These are phyloP conservation scores for Paspalum vaginatum DNA, from an alignment of 176 grass and related monocot species.

Conservation along the genomic window DNA sequence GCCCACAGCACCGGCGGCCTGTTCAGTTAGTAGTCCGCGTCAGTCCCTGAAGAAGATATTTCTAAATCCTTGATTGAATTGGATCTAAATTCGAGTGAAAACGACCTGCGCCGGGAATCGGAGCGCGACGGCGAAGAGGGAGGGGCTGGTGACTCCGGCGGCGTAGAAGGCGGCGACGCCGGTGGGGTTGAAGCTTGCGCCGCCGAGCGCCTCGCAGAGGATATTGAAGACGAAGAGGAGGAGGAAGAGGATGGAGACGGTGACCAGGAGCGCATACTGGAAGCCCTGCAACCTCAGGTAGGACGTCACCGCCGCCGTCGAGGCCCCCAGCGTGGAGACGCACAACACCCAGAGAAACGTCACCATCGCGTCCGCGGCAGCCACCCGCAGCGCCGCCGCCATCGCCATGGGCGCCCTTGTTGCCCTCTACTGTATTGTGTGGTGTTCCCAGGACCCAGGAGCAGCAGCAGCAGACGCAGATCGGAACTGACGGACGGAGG, in stretches of 20 bases:
- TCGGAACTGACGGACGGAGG: neutral
- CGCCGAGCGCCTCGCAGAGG: constrained; percentile 50
- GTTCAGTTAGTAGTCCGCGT: neutral
- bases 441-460: neutral
- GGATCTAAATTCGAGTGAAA: neutral
- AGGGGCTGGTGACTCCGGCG: constrained; percentile 35
- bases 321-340: constrained; percentile 39
- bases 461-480: neutral
- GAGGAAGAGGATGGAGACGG: constrained; percentile 50
- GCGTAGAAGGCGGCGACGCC: constrained; percentile 65
- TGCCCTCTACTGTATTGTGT: neutral
- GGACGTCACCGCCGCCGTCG: constrained; percentile 39
- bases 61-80: neutral
- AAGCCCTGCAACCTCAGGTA: constrained; percentile 27
- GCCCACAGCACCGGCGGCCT: constrained; percentile 41
- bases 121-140: constrained; percentile 36
- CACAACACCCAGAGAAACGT: constrained; percentile 40
- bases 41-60: neutral
- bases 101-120: constrained; percentile 34
- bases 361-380: constrained; percentile 34
- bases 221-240: constrained; percentile 59
- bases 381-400: constrained; percentile 21
- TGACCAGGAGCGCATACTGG: constrained; percentile 34
- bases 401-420: constrained; percentile 23
- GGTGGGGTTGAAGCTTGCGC: constrained; percentile 73